A percentile compares a stretch with the other conserved stretches of the same genome.
These are phyloP conservation scores for Camelina neglecta DNA, from an alignment of 345 rosid species.

Conservation along the genomic window DNA sequence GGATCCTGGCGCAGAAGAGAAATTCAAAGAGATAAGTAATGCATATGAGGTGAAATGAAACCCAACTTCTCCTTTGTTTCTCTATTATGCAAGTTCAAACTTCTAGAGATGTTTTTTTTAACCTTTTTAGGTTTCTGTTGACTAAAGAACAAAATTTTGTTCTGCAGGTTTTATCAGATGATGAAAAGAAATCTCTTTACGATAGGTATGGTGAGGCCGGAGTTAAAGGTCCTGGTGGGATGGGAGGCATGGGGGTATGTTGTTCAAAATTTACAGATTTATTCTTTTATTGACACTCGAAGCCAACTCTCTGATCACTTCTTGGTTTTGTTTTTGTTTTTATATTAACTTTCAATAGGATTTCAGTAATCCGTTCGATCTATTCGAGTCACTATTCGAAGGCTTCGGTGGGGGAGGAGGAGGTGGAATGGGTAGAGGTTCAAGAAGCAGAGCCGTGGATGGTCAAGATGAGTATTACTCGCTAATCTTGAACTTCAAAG, in stretches of 20 bases:
- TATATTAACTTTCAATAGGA: constrained; percentile 53
- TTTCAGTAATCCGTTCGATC: constrained; percentile 94
- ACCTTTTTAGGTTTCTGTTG: constrained; percentile 1
- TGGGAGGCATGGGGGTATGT: constrained; percentile 72
- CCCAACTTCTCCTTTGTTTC: constrained; percentile 7
- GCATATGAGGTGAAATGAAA: constrained; percentile 80
- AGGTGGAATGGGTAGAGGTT: constrained; percentile 75
- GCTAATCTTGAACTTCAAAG: constrained; percentile 78
- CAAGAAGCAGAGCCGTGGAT: constrained; percentile 79
- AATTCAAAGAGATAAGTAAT: constrained; percentile 97
- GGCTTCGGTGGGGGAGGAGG: constrained; percentile 90
- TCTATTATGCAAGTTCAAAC: constrained; percentile 1
- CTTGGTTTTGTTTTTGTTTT: not conserved
- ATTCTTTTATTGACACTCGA: constrained; percentile 10
- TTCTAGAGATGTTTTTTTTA: not conserved
- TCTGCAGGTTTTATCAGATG: constrained; percentile 66
- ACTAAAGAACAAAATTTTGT: not conserved
- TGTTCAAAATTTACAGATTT: not conserved
- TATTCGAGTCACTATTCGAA: constrained; percentile 87
- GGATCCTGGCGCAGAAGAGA: constrained; percentile 87
- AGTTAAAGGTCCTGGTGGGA: constrained; percentile 80
- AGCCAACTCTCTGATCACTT: constrained; percentile 23
- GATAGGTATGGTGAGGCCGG: constrained; percentile 98
- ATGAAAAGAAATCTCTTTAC: constrained; percentile 89
- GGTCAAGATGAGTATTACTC: constrained; percentile 95